These are phyloP conservation scores for Knoxia roxburghii DNA, from an alignment of 257 asterid species.

Conservation along the genomic window DNA sequence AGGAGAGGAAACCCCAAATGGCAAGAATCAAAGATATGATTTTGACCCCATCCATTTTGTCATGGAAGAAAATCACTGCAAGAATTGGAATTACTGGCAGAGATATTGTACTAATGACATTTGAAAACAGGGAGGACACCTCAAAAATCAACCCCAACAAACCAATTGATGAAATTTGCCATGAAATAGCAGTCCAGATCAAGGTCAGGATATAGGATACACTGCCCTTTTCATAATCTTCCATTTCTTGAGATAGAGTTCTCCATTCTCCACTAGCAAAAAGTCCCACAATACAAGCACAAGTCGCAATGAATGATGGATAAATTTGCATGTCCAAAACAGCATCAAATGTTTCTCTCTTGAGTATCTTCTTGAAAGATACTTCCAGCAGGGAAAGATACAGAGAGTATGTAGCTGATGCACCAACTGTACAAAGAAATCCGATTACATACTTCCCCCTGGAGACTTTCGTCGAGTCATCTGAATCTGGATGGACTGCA, in stretches of 20 bases:
- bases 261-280: conserved; percentile 35
- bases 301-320: conserved; percentile 26
- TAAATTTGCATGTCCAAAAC: conserved; percentile 22
- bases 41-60: conserved; percentile 40
- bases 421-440: conserved; percentile 28
- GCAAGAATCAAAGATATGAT: conserved; percentile 32
- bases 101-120: conserved; percentile 30
- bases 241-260: conserved; percentile 18
- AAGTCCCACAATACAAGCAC: conserved; percentile 27
- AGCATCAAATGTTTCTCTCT: conserved; percentile 23
- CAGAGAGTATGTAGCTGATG: conserved; percentile 29
- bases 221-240: conserved; percentile 18
- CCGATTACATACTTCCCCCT: conserved; percentile 25
- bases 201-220: conserved; percentile 32
- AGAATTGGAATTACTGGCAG: conserved; percentile 30
- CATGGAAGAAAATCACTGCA: conserved; percentile 35
- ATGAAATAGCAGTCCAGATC: conserved; percentile 32
- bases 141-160: conserved; percentile 33
- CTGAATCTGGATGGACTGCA: conserved; percentile 30
- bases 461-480: conserved; percentile 10
- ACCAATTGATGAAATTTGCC: conserved; percentile 34
- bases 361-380: conserved; percentile 25
- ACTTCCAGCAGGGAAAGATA: conserved; percentile 23
- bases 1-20: conserved; percentile 39
- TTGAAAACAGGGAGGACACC: conserved; percentile 35